Evolutionary conservation across 495 filamentous ascomycete genomes (phyloP), one percentile per base, ranked within the genome.

Genomic region (Collariella sp.): DNA sequence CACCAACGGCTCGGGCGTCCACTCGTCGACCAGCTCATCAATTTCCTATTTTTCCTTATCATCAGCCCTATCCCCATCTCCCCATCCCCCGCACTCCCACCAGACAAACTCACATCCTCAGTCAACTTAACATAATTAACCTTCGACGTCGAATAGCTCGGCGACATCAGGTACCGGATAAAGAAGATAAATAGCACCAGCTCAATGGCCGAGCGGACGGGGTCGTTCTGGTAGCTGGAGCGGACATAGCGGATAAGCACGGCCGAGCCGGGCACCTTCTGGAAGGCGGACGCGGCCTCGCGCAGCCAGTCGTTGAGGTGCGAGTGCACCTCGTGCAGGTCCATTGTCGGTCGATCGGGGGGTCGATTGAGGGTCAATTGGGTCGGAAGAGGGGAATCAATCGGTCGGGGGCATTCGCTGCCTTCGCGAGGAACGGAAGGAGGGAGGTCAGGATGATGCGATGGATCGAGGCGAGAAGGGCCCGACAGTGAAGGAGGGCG

Each of bases 181-280:
- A 91, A 91, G 72, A 99, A 99, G 45, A 99, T 80, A 57, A 99
- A 89, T 45, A 99, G 81, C 51, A 97, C 84, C 35, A 99, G 75
- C 68, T 99, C 93, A 59, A 99, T 87, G 1, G 90, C 89, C 22
- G 86, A 93, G 19, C 93, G 85, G 51, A 97, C 80, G 12, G 93
- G 93, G 54, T 99, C 93, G 69, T 99, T 86, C 72, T 97, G 93
- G 72, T 99, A 97, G 64, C 89, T 96, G 34, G 88, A 93, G 67
- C 87, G 87, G 58, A 99, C 85, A 64, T 99, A 99, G 54, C 93
- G 86, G 50, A 96, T 80, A 60, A 96, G 77, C 59, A 99, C 96
- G 19, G 93, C 86, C 18, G 90, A 96, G 41, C 93, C 93, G 38
- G 93, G 93, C 47, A 98, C 74, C 61, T 85, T 86, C 55, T 95